Percentiles rank a stretch among this genome's conserved stretches.
Conservation (phyloP, 257 asterid genomes). For the Thymus quinquecostatus region DNA sequence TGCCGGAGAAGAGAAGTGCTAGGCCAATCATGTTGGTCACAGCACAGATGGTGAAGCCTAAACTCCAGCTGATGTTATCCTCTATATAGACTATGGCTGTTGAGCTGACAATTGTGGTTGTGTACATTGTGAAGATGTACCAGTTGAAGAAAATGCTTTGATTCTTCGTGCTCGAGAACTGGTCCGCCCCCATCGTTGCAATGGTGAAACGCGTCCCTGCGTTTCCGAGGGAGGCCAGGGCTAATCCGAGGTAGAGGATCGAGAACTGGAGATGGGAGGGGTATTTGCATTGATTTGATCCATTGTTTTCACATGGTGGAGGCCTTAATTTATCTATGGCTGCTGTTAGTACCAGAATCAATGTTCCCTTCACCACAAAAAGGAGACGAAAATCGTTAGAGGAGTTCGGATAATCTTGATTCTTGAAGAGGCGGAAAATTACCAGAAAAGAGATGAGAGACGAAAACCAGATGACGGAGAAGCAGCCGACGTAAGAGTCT, state of each 20-base stretch:
- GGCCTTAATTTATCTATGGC: conserved; percentile 50
- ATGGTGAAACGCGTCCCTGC: conserved; percentile 70
- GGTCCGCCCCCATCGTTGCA: conserved; percentile 77
- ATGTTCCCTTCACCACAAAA: conserved; percentile 44
- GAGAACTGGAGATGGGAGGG: conserved; percentile 54
- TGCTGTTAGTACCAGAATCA: conserved; percentile 54
- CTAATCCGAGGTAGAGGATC: conserved; percentile 53
- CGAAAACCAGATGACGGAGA: conserved; percentile 78
- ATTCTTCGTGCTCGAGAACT: conserved; percentile 47
- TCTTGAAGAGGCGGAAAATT: neutral
- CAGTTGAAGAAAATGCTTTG: conserved; percentile 62
- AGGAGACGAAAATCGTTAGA: no score
- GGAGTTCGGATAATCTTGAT: neutral
- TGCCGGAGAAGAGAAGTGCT: conserved; percentile 46
- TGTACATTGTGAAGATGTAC: conserved; percentile 63
- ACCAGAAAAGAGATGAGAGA: conserved; percentile 74
- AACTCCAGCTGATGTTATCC: conserved; percentile 59
- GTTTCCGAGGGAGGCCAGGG: conserved; percentile 52
- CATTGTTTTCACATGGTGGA: conserved; percentile 41
- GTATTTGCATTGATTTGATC: conserved; percentile 40
- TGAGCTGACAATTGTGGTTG: conserved; percentile 49
- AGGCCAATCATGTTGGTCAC: conserved; percentile 56
- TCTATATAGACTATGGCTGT: conserved; percentile 59
- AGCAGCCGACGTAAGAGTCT: conserved; percentile 70
- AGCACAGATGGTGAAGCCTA: conserved; percentile 52